These are phyloP conservation scores for Ganoderma multipileum DNA, from an alignment of 1,284 basidiomycete genomes.

Conservation along the genomic window DNA sequence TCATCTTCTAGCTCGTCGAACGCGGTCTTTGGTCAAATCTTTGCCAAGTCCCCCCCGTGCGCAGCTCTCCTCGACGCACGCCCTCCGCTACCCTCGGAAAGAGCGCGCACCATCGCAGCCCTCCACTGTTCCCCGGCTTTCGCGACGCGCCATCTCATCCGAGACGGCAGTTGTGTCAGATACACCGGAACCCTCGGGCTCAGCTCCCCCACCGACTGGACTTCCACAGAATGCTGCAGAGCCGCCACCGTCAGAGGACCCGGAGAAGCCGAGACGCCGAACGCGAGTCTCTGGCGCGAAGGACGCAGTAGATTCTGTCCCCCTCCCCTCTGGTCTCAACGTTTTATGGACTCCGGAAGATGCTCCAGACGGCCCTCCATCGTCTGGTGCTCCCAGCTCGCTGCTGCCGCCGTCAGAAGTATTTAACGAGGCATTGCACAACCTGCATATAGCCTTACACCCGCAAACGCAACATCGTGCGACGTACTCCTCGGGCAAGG, in stretches of 20 bases:
- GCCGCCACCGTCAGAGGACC: conserved; percentile 38
- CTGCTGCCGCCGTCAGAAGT: conserved; percentile 61
- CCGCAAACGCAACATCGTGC: conserved; percentile 81
- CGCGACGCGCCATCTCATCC: conserved; percentile 43
- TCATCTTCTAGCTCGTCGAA: conserved; percentile 57
- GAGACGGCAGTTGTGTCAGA: conserved; percentile 27
- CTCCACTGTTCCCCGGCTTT: conserved; percentile 39
- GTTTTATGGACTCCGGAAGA: conserved; percentile 70
- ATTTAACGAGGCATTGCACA: conserved; percentile 74
- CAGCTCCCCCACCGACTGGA: conserved; percentile 39
- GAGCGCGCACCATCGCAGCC: conserved; percentile 33
- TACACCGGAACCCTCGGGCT: conserved; percentile 26
- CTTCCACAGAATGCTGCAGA: conserved; percentile 38
- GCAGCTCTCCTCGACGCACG: conserved; percentile 43
- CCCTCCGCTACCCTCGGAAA: conserved; percentile 44
- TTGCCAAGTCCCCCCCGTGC: conserved; percentile 43
- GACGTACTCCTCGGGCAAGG: conserved; percentile 58
- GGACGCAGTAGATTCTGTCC: conserved; percentile 38
- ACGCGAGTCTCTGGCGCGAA: conserved; percentile 36
- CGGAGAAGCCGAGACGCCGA: conserved; percentile 51
- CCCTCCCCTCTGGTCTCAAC: conserved; percentile 60
- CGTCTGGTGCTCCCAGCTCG: conserved; percentile 30
- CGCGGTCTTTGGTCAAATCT: conserved; percentile 53
- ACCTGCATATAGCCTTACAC: conserved; percentile 76
- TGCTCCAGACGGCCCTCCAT: conserved; percentile 35